These are phyloP conservation scores for Trichoderma polysporum DNA, from an alignment of 2,329 filamentous ascomycete genomes.

Conservation along the genomic window DNA sequence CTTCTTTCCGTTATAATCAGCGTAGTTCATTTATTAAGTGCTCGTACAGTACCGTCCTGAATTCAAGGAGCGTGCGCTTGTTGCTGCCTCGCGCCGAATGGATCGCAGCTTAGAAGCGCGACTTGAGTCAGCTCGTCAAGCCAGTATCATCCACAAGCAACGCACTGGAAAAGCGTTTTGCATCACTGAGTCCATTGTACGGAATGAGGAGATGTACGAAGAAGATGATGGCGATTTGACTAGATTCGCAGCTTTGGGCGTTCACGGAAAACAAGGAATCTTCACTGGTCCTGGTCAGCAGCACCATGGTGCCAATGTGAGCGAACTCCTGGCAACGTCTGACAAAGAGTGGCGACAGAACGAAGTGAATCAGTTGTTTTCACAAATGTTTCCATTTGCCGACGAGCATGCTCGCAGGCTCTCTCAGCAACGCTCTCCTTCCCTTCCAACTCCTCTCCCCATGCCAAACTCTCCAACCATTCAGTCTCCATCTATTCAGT, in stretches of 20 bases:
- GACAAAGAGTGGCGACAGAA: neutral
- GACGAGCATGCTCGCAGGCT: neutral
- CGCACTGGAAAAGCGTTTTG: conserved; percentile 79
- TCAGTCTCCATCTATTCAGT: neutral
- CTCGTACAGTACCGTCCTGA: neutral
- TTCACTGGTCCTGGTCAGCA: conserved; percentile 63
- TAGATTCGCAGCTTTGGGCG: conserved; percentile 37
- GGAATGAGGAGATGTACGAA: conserved; percentile 94
- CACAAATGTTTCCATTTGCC: neutral
- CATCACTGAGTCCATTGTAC: conserved; percentile 81
- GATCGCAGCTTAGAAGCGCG: conserved; percentile 86
- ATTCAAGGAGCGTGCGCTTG: conserved; percentile 77
- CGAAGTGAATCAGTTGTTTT: neutral
- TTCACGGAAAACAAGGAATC: conserved; percentile 53
- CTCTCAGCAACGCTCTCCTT: neutral
- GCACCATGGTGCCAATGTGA: too few relatives aligned
- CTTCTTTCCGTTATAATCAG: neutral
- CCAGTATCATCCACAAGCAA: conserved; percentile 87
- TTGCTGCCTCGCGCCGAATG: conserved; percentile 82
- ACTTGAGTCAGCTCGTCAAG: conserved; percentile 80
- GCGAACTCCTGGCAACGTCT: neutral
- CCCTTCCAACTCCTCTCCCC: neutral
- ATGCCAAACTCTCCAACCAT: neutral
- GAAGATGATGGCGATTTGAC: conserved; percentile 84
- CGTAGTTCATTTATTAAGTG: neutral